Base-by-base conservation (phyloP, 371 early-diverging fungal species). In the Saksenaea vasiformis region DNA sequence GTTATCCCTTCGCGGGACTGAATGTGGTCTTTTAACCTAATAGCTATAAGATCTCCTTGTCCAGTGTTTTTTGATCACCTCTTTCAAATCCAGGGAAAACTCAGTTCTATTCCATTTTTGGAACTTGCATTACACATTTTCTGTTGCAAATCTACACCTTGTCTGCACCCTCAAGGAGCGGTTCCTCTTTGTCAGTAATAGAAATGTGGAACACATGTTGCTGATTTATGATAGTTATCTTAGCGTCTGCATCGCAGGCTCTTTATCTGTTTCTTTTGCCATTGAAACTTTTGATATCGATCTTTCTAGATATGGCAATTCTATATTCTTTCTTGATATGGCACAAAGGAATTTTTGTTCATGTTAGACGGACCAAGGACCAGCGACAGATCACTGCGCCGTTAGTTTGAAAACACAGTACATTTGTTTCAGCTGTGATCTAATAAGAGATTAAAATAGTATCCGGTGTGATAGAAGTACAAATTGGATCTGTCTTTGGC, bases 321-420 rank as follows among this genome's bases (percentile, higher is more conserved):
- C 93, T 96, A 82, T 95, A 97, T 67, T 96, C 93, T 85, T 95
- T 95, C 90, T 95, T 94, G 82, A 98, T 95, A 62, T 97, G 94
- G 69, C 93, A 87, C 70, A 98, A 84, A 59, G 98, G 98, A 41
- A 98, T n/a, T 94, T 71, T 97, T 97, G 89, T 98, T 98, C 84
- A 95, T 74, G 87, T 91, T 92, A 92, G 89, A 93, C 62, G 98
- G 98, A 61, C 98, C 98, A 67, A 96, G 91, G 68, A 97, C 94
- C 69, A 98, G 88, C 65, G 97, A 84, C 67, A 97, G 87, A 69
- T 97, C 98, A 65, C 91, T 89, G 64, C 82, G 86, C 70, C 97
- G 89, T 84, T 94, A 92, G 91, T 95, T 95, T 79, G 97, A 85
- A 90, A 92, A 96, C 55, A 98, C 97, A 70, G 96, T 97, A 66